Conservation (phyloP, 208 protist genomes). For the Eutreptiella sp. region DNA sequence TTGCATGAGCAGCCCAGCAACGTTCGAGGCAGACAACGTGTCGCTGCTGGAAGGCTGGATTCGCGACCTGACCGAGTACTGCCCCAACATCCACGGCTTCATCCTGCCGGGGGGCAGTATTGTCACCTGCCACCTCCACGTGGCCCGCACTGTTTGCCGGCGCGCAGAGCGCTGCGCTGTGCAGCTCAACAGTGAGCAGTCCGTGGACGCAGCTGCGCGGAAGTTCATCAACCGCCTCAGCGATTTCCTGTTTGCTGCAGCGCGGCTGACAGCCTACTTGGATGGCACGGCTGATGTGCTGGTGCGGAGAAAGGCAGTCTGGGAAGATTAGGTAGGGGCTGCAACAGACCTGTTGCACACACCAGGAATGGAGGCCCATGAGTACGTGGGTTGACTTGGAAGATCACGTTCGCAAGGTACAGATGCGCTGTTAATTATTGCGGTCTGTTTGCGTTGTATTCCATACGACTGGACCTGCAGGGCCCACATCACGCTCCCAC, state of each 20-base stretch:
- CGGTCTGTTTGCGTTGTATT: too few relatives aligned
- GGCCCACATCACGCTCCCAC: too few relatives aligned
- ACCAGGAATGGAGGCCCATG: too few relatives aligned
- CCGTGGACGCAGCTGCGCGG: conserved; percentile 38
- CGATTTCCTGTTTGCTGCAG: conserved; percentile 63
- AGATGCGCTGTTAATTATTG: too few relatives aligned
- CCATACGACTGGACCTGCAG: too few relatives aligned
- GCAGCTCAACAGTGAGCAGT: conserved; percentile 31
- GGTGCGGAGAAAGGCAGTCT: too few relatives aligned
- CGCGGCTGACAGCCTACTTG: too few relatives aligned
- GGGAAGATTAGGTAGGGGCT: too few relatives aligned
- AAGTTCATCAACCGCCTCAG: conserved; percentile 57
- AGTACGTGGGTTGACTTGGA: too few relatives aligned
- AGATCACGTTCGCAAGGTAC: too few relatives aligned
- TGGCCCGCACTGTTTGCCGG: conserved; percentile 56
- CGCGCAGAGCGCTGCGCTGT: conserved; percentile 52
- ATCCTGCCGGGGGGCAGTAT: conserved; percentile 55
- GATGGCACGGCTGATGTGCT: too few relatives aligned
- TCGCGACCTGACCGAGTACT: conserved; percentile 47
- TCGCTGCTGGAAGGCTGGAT: conserved; percentile 50
- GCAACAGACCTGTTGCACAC: too few relatives aligned
- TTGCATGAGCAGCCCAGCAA: conserved; percentile 50
- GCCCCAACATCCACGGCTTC: conserved; percentile 52
- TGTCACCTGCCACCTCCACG: conserved; percentile 49
- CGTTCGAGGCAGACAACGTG: conserved; percentile 21